Evolutionary conservation across 768 basidiomycete species (phyloP).

Genomic region (Tylopilus felleus): DNA sequence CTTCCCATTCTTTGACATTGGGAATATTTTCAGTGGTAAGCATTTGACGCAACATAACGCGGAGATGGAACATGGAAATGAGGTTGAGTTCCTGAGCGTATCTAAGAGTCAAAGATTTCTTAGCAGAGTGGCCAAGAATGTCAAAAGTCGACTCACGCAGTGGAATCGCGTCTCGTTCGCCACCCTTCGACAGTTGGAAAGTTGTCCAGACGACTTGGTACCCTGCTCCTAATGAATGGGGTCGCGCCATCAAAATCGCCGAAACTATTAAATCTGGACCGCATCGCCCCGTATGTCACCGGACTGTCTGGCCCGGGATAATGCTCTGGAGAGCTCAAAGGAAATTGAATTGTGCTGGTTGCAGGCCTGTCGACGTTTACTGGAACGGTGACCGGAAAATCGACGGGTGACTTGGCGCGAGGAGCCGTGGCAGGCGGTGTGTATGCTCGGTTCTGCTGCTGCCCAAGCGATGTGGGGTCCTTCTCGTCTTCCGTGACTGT

Average conservation of each 20-base stretch:
- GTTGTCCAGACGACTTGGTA: constrained; percentile 70
- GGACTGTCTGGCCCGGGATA: constrained; percentile 52
- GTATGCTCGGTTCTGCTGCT: constrained; percentile 30
- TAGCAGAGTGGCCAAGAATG: constrained; percentile 2
- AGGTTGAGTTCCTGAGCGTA: constrained; percentile 82
- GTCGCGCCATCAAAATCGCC: constrained; percentile 70
- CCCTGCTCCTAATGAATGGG: constrained; percentile 82
- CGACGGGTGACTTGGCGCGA: constrained; percentile 50
- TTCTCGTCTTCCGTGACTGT: constrained; percentile 76
- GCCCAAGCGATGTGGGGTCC: constrained; percentile 45
- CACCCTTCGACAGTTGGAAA: constrained; percentile 64
- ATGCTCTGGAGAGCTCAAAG: constrained; percentile 73
- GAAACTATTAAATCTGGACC: constrained; percentile 68
- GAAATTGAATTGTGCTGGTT: constrained; percentile 78
- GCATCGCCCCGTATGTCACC: constrained; percentile 42
- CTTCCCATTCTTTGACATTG: constrained; percentile 85
- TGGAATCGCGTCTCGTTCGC: constrained; percentile 85
- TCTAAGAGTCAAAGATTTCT: constrained; percentile 35
- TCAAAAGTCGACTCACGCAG: constrained; percentile 58
- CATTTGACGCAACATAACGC: constrained; percentile 89
- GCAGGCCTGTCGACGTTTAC: constrained; percentile 44
- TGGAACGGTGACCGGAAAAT: constrained; percentile 56
- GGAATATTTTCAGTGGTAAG: constrained; percentile 79
- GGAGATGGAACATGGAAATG: constrained; percentile 85
- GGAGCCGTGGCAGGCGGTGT: constrained; percentile 32